These are phyloP conservation scores for Ceratopteris richardii DNA, from an alignment of 75 land plant species.

Conservation along the genomic window DNA sequence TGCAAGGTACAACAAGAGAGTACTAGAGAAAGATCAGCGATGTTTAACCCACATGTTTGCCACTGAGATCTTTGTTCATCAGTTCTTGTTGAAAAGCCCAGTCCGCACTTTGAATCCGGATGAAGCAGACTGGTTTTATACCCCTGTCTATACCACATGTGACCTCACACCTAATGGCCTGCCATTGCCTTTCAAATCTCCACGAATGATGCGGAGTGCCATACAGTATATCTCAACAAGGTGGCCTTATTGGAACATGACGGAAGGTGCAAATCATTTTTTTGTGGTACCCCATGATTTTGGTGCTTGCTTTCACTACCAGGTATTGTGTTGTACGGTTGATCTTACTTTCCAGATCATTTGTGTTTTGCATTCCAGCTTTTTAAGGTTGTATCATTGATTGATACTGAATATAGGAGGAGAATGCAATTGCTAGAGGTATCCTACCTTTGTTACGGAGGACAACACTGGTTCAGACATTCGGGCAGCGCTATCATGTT, in stretches of 20 bases:
- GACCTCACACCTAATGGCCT: constrained; percentile 26
- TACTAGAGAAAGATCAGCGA: constrained; percentile 8
- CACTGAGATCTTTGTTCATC: constrained; percentile 14
- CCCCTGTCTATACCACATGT: constrained; percentile 22
- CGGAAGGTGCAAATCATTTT: constrained; percentile 21
- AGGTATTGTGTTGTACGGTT: background rate
- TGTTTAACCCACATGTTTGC: constrained; percentile 27
- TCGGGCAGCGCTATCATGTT: constrained; percentile 21
- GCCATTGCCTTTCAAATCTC: constrained; percentile 24
- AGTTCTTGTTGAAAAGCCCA: constrained; percentile 11
- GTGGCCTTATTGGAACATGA: constrained; percentile 24
- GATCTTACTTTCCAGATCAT: too few species aligned
- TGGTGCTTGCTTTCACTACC: constrained; percentile 15
- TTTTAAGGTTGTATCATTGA: background rate
- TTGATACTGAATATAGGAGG: constrained; percentile 10
- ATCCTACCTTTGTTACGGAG: constrained; percentile 9
- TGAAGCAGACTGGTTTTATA: constrained; percentile 24
- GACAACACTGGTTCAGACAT: constrained; percentile 21
- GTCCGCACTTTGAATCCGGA: constrained; percentile 19
- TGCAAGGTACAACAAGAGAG: constrained; percentile 13
- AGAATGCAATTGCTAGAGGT: constrained; percentile 25
- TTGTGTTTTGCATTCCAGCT: too few species aligned
- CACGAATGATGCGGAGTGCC: constrained; percentile 22
- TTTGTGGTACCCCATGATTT: constrained; percentile 26
- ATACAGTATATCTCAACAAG: constrained; percentile 20